These are phyloP conservation scores for Carex scoparia DNA, from an alignment of 176 grass and related monocot species.

Conservation along the genomic window DNA sequence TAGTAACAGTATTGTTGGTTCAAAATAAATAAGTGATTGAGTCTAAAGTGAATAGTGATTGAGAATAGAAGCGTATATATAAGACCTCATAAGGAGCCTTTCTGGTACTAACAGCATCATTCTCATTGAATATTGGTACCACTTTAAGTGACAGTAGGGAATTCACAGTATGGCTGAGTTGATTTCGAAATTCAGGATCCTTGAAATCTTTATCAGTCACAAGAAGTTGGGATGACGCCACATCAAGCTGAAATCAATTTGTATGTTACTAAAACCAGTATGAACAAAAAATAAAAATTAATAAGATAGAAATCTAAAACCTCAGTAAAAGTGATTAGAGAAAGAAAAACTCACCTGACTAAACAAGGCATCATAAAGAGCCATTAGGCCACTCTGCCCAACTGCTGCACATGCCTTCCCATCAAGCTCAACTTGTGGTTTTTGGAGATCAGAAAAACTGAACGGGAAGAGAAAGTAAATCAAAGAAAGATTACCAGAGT, in stretches of 20 bases:
- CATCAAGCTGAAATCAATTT: constrained; percentile 67
- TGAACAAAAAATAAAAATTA: neutral
- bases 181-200: constrained; percentile 66
- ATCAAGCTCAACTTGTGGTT: constrained; percentile 81
- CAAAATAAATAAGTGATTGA: constrained; percentile 5
- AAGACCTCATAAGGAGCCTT: constrained; percentile 91
- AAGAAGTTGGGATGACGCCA: constrained; percentile 88
- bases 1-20: neutral
- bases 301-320: neutral
- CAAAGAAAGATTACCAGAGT: neutral
- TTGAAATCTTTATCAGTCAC: constrained; percentile 94
- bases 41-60: neutral
- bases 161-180: constrained; percentile 65
- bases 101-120: constrained; percentile 93
- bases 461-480: neutral
- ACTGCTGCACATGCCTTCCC: constrained; percentile 91
- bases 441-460: constrained; percentile 96
- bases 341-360: constrained; percentile 59
- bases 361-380: constrained; percentile 82
- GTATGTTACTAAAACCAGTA: neutral
- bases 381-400: constrained; percentile 96
- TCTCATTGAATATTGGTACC: constrained; percentile 95
- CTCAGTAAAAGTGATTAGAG: neutral
- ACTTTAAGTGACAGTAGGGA: constrained; percentile 67
- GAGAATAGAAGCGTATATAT: neutral